Percentiles rank a stretch among this genome's conserved stretches.
phyloP scores from a whole-genome alignment of 192 early-diverging fungal species.

The Endogone sp. region DNA sequence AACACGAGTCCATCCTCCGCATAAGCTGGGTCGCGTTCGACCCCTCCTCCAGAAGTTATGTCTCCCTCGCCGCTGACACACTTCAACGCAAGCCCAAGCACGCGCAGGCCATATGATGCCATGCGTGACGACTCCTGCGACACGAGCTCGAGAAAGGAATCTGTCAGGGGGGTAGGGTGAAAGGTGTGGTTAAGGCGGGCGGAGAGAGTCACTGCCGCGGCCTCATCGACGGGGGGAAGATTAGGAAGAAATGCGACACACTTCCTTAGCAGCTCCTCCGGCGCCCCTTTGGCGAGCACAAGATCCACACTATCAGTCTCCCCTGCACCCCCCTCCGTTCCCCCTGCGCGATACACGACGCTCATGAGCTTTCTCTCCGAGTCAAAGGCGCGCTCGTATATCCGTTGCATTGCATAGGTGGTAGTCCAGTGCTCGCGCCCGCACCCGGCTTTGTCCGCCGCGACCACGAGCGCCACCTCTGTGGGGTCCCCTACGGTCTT shows the following conservation, averaged over 20 bases:
- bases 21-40: conserved; percentile 42
- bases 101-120: conserved; percentile 67
- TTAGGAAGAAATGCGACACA: conserved; percentile 38
- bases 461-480: conserved; percentile 89
- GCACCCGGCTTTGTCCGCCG: conserved; percentile 80
- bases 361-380: conserved; percentile 96
- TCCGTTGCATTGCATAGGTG: conserved; percentile 57
- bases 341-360: conserved; percentile 56
- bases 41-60: conserved; percentile 22
- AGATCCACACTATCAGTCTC: conserved; percentile 32
- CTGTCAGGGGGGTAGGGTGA: conserved; percentile 41
- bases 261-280: conserved; percentile 78
- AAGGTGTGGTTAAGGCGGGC: conserved; percentile 1
- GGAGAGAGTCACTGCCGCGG: conserved; percentile 8
- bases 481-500: conserved; percentile 88
- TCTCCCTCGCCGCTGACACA: conserved; percentile 37
- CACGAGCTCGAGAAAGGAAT: conserved; percentile 53
- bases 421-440: conserved; percentile 58
- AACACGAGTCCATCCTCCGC: conserved; percentile 75
- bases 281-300: conserved; percentile 87
- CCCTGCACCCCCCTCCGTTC: neutral
- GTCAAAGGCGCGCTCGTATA: conserved; percentile 86
- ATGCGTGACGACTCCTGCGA: neutral
- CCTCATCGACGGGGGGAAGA: conserved; percentile 25
- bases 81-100: conserved; percentile 83